phyloP scores from a whole-genome alignment of 169 alveolate genomes.

The Plasmodium vivax region DNA sequence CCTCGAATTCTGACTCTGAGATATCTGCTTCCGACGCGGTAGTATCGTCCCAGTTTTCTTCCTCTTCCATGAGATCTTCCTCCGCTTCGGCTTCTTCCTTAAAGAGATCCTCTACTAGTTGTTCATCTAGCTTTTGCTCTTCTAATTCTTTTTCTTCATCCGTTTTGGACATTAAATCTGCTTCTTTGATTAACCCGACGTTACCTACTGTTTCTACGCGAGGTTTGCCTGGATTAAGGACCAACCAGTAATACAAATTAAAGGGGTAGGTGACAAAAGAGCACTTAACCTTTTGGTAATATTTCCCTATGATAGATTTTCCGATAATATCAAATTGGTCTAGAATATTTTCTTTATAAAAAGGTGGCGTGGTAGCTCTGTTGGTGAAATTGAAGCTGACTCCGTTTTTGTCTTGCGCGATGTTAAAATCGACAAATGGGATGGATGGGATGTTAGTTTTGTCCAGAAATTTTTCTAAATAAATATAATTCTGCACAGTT shows the following conservation, averaged over 20 bases:
- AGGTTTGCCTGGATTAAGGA: slow-evolving; percentile 67
- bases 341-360: slow-evolving; percentile 55
- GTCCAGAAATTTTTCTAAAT: slow-evolving; percentile 44
- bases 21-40: not conserved
- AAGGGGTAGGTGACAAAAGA: slow-evolving; percentile 52
- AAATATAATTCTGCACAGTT: slow-evolving; percentile 35
- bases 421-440: slow-evolving; percentile 26
- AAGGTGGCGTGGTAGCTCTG: slow-evolving; percentile 46
- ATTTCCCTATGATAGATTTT: slow-evolving; percentile 24
- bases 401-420: not conserved
- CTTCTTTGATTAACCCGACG: slow-evolving; percentile 35
- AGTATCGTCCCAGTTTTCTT: not conserved
- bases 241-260: slow-evolving; percentile 53
- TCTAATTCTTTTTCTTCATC: not conserved
- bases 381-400: slow-evolving; percentile 14
- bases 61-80: not conserved
- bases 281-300: slow-evolving; percentile 49
- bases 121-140: slow-evolving; percentile 8
- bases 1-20: not conserved
- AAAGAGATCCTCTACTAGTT: slow-evolving; percentile 12
- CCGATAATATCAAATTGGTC: slow-evolving; percentile 63
- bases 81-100: not conserved
- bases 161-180: slow-evolving; percentile 22
- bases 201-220: slow-evolving; percentile 15
- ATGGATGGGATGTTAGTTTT: slow-evolving; percentile 31